A percentile compares a stretch with the other conserved stretches of the same genome.
phyloP scores from a whole-genome alignment of 2,329 filamentous ascomycete species.

The Fusarium clavum region DNA sequence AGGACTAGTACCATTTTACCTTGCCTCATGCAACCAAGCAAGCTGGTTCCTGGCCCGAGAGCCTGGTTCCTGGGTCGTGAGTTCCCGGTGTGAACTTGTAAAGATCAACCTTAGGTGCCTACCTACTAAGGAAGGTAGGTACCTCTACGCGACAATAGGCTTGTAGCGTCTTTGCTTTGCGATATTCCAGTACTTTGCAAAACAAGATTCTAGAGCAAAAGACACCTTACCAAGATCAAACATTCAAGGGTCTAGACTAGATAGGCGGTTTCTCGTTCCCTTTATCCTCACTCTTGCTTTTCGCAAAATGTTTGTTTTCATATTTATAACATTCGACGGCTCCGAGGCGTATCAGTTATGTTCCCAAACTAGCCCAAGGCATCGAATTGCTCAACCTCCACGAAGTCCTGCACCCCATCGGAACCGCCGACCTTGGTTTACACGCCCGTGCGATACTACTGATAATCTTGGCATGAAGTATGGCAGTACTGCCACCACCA shows the following conservation, averaged over 20 bases:
- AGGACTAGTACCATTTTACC: not conserved
- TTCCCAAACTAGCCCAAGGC: conserved; percentile 26
- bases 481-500: conserved; percentile 6
- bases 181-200: not conserved
- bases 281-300: conserved; percentile 42
- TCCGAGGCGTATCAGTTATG: conserved; percentile 49
- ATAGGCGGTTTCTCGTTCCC: not conserved
- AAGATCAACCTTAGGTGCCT: not conserved
- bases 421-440: conserved; percentile 47
- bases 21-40: not conserved
- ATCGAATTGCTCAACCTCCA: conserved; percentile 41
- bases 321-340: conserved; percentile 46
- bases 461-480: conserved; percentile 41
- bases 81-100: not conserved
- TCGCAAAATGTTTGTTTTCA: conserved; percentile 40
- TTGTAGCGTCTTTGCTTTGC: not conserved
- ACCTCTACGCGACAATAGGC: not conserved
- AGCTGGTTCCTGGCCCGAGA: conserved; percentile 15
- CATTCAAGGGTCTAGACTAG: conserved; percentile 42
- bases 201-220: conserved; percentile 16
- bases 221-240: conserved; percentile 41
- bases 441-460: conserved; percentile 46
- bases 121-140: no score
- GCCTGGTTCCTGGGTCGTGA: conserved; percentile 18
- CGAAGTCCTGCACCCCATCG: conserved; percentile 34